Evolutionary conservation across 148 eudicot genomes (phyloP), one percentile per base, ranked within the genome.

Genomic region (Camellia granthamiana): DNA sequence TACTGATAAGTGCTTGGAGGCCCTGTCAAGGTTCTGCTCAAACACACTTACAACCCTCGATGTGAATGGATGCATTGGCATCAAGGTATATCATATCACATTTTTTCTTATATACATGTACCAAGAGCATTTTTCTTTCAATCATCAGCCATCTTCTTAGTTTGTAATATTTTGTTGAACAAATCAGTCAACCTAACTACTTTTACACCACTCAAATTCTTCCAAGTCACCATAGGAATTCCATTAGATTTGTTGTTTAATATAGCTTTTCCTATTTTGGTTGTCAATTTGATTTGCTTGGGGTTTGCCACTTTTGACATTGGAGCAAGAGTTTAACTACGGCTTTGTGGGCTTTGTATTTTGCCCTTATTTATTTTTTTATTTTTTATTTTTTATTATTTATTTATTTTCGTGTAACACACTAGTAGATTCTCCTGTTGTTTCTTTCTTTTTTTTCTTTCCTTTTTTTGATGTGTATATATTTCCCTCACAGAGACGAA

Each of bases 31-130:
- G 66, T 90, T 84, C 84, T 93, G 97, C 87, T 87, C 93, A 71
- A 76, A 74, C 30, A 89, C 94, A 49, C 64, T 95, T 59, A 87
- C 90, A 56, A 95, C 98, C 41, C 93, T 95, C 52, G 98, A 95
- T 86, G 97, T 95, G 81, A 95, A 95, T 85, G 98, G 98, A 68
- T 95, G 98, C 84, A 86, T 89, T 30, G 92, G 92, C 86, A 91
- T 95, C 81, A 90, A 95, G 97, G 98, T 93, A 86, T 16, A 2
- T 74, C 42, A 42, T 59, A 38, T 41, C 13, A 56, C 49, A 38
- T 14, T 11, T 49, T 7, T 13, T 71, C 18, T 21, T 19, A 10
- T 49, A 13, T 51, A 47, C 15, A 10, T 47, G 56, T n/a, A 61
- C 14, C 14, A n/a, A 0, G 56, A 51, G 6, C 44, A 30, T n/a